Evolutionary conservation across 768 basidiomycete species (phyloP).

Genomic region (Mycena filopes): DNA sequence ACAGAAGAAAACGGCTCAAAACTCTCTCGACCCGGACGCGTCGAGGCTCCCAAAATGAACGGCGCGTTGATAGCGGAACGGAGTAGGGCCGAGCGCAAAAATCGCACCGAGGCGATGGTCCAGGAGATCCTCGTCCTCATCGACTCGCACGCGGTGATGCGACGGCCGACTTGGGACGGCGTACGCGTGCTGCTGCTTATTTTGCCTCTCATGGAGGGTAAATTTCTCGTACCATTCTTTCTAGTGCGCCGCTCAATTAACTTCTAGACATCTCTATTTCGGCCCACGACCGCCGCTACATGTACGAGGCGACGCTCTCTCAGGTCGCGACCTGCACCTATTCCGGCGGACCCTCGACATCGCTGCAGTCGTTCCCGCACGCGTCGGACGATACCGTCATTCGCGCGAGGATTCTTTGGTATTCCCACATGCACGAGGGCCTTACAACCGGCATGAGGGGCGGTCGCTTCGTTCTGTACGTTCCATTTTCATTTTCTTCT

Average conservation of each 20-base stretch:
- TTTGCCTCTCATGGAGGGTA: conserved; percentile 88
- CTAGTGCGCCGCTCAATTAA: conserved; percentile 4
- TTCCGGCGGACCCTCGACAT: conserved; percentile 47
- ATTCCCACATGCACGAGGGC: conserved; percentile 87
- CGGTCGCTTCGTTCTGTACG: conserved; percentile 85
- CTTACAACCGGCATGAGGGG: conserved; percentile 85
- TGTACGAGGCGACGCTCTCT: conserved; percentile 85
- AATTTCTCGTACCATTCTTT: conserved; percentile 30
- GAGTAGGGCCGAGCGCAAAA: conserved; percentile 57
- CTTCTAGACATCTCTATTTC: conserved; percentile 43
- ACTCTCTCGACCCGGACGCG: conserved; percentile 22
- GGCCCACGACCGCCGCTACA: conserved; percentile 63
- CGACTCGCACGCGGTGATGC: conserved; percentile 80
- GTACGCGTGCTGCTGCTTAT: conserved; percentile 82
- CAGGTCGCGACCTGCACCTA: conserved; percentile 83
- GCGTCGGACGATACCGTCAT: conserved; percentile 70
- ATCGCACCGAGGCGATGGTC: conserved; percentile 74
- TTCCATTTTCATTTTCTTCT: conserved; percentile 9
- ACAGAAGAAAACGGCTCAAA: conserved; percentile 21
- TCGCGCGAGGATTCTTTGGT: conserved; percentile 90
- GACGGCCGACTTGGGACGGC: conserved; percentile 89
- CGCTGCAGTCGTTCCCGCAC: conserved; percentile 53
- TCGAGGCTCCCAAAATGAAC: conserved; percentile 33
- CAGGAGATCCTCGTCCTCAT: conserved; percentile 82
- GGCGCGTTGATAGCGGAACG: conserved; percentile 46